Evolutionary conservation across 2,329 filamentous ascomycete species (phyloP).

Genomic region (Aspergillus ochraceoroseus): DNA sequence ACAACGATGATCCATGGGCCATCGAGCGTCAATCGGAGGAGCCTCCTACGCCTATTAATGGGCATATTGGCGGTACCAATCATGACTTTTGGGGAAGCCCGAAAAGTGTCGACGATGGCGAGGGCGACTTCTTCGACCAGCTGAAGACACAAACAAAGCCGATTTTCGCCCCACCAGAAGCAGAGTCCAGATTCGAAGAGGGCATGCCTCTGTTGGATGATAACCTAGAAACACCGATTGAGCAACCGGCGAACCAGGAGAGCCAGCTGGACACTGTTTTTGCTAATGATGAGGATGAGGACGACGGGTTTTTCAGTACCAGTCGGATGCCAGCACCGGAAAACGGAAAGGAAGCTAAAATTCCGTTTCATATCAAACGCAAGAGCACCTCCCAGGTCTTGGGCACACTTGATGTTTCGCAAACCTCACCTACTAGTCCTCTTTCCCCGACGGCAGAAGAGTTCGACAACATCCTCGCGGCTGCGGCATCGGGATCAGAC

Average conservation of each 20-base stretch:
- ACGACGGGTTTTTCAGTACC: slow-evolving; percentile 36
- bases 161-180: slow-evolving; percentile 37
- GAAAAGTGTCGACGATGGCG: slow-evolving; percentile 41
- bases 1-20: slow-evolving; percentile 4
- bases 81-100: slow-evolving; percentile 43
- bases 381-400: slow-evolving; percentile 68
- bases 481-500: slow-evolving; percentile 18
- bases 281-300: slow-evolving; percentile 38
- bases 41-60: slow-evolving; percentile 10
- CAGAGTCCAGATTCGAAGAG: slow-evolving; percentile 63
- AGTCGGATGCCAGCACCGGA: slow-evolving; percentile 17
- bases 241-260: slow-evolving; percentile 26
- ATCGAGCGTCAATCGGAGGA: slow-evolving; percentile 8
- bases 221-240: slow-evolving; percentile 25
- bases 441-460: slow-evolving; percentile 29
- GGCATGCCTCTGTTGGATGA: slow-evolving; percentile 58
- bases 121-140: slow-evolving; percentile 59
- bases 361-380: slow-evolving; percentile 48
- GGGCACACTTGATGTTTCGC: slow-evolving; percentile 43
- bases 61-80: slow-evolving; percentile 15
- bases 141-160: slow-evolving; percentile 41
- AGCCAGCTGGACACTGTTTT: slow-evolving; percentile 32
- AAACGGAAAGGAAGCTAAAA: slow-evolving; percentile 15
- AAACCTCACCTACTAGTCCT: slow-evolving; percentile 29
- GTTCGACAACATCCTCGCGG: slow-evolving; percentile 24